phyloP scores from a whole-genome alignment of 352 stramenopile genomes.

The Globisporangium recalcitrans region DNA sequence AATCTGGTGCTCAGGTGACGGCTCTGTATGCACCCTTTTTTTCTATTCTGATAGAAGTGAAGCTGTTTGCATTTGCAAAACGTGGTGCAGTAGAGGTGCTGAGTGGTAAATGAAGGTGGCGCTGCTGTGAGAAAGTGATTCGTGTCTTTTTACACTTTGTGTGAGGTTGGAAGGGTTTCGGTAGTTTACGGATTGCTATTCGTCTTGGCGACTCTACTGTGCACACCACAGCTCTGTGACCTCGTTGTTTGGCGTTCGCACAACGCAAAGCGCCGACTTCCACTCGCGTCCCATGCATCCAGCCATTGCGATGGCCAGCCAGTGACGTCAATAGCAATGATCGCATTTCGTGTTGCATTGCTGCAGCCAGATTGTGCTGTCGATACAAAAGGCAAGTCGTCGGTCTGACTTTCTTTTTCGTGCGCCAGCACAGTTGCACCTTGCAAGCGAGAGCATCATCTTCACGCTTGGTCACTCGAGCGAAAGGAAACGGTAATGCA shows the following conservation, averaged over 20 bases:
- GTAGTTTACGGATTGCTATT: conserved; percentile 1
- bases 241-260: neutral
- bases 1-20: neutral
- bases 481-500: conserved; percentile 7
- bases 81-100: neutral
- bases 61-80: neutral
- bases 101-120: neutral
- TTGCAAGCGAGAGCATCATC: neutral
- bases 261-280: neutral
- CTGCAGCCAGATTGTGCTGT: neutral
- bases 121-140: neutral
- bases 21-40: neutral
- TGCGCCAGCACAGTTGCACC: conserved; percentile 8
- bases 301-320: neutral
- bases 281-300: neutral
- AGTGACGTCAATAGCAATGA: neutral
- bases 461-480: neutral
- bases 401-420: conserved; percentile 6
- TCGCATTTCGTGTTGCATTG: neutral
- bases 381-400: neutral
- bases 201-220: neutral
- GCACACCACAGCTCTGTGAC: neutral
- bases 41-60: neutral
- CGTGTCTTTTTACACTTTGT: conserved; percentile 9
- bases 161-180: neutral